Conservation (phyloP, 2,329 filamentous ascomycete species). For the Ceratocystis diversiconidia region DNA sequence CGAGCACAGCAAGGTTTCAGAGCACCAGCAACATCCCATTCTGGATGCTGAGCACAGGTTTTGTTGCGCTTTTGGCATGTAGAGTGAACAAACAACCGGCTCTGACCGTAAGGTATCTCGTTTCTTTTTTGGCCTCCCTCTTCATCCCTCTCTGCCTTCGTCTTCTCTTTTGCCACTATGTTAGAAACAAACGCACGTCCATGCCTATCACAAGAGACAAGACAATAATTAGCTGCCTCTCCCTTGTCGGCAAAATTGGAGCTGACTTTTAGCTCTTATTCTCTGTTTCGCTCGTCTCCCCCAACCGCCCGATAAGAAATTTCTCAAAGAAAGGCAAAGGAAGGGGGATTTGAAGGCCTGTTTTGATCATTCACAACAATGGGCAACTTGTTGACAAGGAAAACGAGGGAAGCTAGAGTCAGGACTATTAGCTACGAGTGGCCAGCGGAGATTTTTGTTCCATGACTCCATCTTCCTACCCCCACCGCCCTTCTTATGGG, state of each 20-base stretch:
- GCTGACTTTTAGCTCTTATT: background rate
- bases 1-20: background rate
- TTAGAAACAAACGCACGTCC: conserved; percentile 5
- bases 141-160: background rate
- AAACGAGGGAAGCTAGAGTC: background rate
- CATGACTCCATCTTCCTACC: background rate
- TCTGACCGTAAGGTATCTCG: background rate
- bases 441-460: background rate
- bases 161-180: background rate
- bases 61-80: background rate
- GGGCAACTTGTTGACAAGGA: background rate
- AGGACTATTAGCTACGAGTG: background rate
- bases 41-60: background rate
- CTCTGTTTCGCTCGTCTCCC: background rate
- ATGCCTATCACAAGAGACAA: background rate
- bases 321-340: background rate
- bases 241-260: background rate
- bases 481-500: conserved; percentile 1
- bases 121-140: background rate
- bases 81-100: background rate
- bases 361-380: background rate
- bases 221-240: conserved; percentile 1
- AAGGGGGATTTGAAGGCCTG: background rate
- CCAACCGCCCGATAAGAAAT: background rate
- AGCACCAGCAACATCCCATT: background rate